These are phyloP conservation scores for Ceratobasidium sp. DNA, from an alignment of 1,284 basidiomycete genomes.

Conservation along the genomic window DNA sequence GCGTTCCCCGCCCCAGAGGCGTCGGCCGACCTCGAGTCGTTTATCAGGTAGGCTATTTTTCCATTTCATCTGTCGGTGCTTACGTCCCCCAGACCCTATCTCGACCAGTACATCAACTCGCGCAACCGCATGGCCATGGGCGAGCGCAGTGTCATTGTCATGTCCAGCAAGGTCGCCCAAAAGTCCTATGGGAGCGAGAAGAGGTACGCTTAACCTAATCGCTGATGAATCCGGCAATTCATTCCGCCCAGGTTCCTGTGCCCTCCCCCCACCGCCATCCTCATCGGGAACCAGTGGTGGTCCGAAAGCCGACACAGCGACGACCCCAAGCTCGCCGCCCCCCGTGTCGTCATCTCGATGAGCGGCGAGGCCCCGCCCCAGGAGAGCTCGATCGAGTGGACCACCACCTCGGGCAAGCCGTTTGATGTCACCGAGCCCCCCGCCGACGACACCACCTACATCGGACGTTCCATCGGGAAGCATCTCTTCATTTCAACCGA, in stretches of 20 bases:
- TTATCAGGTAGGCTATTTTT: conserved; percentile 71
- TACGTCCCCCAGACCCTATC: conserved; percentile 67
- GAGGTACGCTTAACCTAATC: conserved; percentile 63
- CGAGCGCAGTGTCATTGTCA: conserved; percentile 93
- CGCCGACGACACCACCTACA: conserved; percentile 77
- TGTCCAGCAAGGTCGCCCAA: conserved; percentile 97
- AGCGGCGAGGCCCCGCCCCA: conserved; percentile 89
- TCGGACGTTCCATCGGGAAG: conserved; percentile 89
- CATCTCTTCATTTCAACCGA: conserved; percentile 92
- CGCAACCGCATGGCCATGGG: conserved; percentile 90
- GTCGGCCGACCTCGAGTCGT: conserved; percentile 79
- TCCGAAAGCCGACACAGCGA: conserved; percentile 76
- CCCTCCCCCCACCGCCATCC: conserved; percentile 93
- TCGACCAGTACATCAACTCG: conserved; percentile 86
- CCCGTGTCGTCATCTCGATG: conserved; percentile 88
- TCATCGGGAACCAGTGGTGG: conserved; percentile 98
- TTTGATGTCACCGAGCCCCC: conserved; percentile 86
- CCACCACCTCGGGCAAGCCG: conserved; percentile 80
- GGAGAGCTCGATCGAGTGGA: conserved; percentile 87
- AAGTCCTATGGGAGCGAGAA: conserved; percentile 98
- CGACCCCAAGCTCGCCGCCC: conserved; percentile 79
- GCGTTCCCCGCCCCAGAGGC: conserved; percentile 56
- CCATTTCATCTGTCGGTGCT: conserved; percentile 46
- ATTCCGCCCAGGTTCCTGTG: conserved; percentile 81
- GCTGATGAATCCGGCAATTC: conserved; percentile 26